These are phyloP conservation scores for Penicillium sp. DNA, from an alignment of 2,329 filamentous ascomycete genomes.

Conservation along the genomic window DNA sequence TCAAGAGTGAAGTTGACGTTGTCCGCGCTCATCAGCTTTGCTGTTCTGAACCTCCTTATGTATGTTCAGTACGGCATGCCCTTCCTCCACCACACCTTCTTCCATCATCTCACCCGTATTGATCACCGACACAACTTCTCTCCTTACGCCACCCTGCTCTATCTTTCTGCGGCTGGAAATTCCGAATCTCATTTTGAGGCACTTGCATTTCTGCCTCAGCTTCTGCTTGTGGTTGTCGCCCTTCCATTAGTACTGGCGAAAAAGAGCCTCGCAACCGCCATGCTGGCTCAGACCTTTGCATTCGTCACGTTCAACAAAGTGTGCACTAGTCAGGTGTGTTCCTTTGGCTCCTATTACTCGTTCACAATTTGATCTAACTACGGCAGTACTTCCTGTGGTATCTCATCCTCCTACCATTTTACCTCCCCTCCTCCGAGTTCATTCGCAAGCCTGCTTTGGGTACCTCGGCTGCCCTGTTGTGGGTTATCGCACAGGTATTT, in stretches of 20 bases:
- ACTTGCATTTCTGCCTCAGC: constrained; percentile 84
- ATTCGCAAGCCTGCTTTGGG: constrained; percentile 63
- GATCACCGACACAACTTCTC: constrained; percentile 99
- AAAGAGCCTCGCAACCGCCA: constrained; percentile 75
- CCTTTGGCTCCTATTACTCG: background rate
- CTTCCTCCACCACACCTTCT: constrained; percentile 86
- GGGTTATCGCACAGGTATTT: constrained; percentile 69
- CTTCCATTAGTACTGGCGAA: constrained; percentile 78
- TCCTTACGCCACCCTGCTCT: constrained; percentile 88
- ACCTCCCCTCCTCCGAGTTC: constrained; percentile 78
- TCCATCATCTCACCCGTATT: constrained; percentile 88
- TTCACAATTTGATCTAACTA: background rate
- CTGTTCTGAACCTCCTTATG: constrained; percentile 74
- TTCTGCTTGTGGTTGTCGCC: constrained; percentile 74
- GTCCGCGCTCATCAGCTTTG: constrained; percentile 72
- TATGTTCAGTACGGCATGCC: constrained; percentile 73
- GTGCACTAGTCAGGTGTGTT: constrained; percentile 87
- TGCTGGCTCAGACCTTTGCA: constrained; percentile 94
- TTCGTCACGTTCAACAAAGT: constrained; percentile 99
- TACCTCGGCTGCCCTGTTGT: constrained; percentile 64
- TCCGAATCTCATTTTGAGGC: constrained; percentile 62
- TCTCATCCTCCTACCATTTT: constrained; percentile 87
- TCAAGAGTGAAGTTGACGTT: constrained; percentile 43
- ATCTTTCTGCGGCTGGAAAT: constrained; percentile 71
- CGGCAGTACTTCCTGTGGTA: constrained; percentile 96